Percentiles rank a stretch among this genome's conserved stretches.
These are phyloP conservation scores for Dictyophora rubrovolvata DNA, from an alignment of 768 basidiomycete species.

Conservation along the genomic window DNA sequence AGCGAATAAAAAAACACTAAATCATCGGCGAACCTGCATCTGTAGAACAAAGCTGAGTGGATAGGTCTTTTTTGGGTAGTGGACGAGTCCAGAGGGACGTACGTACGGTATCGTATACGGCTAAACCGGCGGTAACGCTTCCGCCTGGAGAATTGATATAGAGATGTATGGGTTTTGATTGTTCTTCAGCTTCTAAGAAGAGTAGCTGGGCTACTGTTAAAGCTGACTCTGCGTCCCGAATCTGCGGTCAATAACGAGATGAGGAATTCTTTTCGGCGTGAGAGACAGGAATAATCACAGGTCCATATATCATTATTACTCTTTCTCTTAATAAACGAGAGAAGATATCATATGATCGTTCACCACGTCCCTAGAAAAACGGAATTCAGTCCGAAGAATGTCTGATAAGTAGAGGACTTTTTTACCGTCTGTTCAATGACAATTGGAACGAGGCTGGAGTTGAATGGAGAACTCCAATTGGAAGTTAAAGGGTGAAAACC, in stretches of 20 bases:
- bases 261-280: not conserved
- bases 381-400: not conserved
- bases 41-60: slow-evolving; percentile 20
- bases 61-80: not conserved
- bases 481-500: slow-evolving; percentile 39
- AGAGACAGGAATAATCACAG: slow-evolving; percentile 39
- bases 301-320: slow-evolving; percentile 91
- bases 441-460: slow-evolving; percentile 72
- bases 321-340: slow-evolving; percentile 86
- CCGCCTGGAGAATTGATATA: slow-evolving; percentile 98
- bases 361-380: slow-evolving; percentile 58
- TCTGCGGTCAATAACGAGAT: slow-evolving; percentile 36
- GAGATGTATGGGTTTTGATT: slow-evolving; percentile 86
- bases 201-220: slow-evolving; percentile 86
- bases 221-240: slow-evolving; percentile 82
- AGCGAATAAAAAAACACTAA: not conserved
- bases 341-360: slow-evolving; percentile 92
- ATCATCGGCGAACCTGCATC: slow-evolving; percentile 55
- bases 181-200: slow-evolving; percentile 93
- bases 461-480: slow-evolving; percentile 31
- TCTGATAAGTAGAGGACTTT: not conserved
- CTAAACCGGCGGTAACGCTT: slow-evolving; percentile 89
- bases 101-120: slow-evolving; percentile 93
- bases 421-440: slow-evolving; percentile 87
- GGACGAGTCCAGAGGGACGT: not conserved